Base-by-base conservation (phyloP, 2,329 filamentous ascomycete species). In the Diplodia seriata region DNA sequence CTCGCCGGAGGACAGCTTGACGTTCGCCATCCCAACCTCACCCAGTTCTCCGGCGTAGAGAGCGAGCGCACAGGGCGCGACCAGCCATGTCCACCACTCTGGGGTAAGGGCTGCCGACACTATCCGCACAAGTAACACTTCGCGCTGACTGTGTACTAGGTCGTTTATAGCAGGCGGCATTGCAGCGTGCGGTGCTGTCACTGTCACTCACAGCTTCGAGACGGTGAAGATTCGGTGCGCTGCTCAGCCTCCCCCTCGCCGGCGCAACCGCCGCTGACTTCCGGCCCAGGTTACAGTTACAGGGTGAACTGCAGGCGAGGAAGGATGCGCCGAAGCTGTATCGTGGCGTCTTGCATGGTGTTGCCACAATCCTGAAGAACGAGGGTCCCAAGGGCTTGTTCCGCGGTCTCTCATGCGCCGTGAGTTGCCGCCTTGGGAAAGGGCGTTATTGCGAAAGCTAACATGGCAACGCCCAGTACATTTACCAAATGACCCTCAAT, bases 201-300 rank as follows among this genome's bases (percentile, higher is more conserved):
- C 94, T 50, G 94, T 96, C 72, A 98, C 95, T 62, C 95, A 99
- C 81, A 94, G 94, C 68, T 98, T 98, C 83, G 95, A 99, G 82
- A 98, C 94, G 14, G 93, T 99, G 79, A 99, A 99, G 87, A 98
- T 98, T 78, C 91, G 94, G 91, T 94, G 84, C 77, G 85, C 77
- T 69, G 61, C 63, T 33, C 26, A 33, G 40, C 26, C 26, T 20
- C 18, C 31, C 50, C 55, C 15, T 31, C 62, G n/a, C 40, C 14
- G 20, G 15, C 7, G 31, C 61, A 23, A n/a, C 18, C 40, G 33
- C 40, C 26, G 69, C 73, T 77, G 70, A 77, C 70, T 51, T 62
- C 49, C 56, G 33, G 33, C 47, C 69, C 78, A 94, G 93, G 75
- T 89, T 99, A 87, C 95, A 99, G 83, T 81, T 99, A 67, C 95